Conservation (phyloP, 768 basidiomycete genomes). For the Tricholoma hemisulphureum region DNA sequence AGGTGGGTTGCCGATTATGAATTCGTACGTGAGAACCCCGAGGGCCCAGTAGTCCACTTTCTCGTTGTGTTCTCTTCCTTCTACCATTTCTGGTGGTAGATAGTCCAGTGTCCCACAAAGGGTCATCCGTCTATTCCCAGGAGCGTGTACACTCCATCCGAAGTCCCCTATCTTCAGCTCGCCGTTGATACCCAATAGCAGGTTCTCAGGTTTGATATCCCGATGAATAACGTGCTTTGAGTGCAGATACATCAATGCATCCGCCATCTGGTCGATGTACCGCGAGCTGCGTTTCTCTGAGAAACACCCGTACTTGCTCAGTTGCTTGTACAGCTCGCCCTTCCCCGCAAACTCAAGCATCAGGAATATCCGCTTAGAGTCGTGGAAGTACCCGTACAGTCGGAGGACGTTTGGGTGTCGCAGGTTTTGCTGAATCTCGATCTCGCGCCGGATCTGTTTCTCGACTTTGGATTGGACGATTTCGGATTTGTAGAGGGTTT, state of each 20-base stretch:
- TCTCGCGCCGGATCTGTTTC: constrained; percentile 96
- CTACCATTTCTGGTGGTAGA: constrained; percentile 98
- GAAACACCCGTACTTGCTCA: constrained; percentile 83
- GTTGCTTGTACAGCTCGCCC: constrained; percentile 95
- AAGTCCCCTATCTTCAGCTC: constrained; percentile 99
- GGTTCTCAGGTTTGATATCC: constrained; percentile 98
- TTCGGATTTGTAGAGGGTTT: constrained; percentile 96
- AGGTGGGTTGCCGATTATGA: constrained; percentile 72
- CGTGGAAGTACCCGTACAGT: constrained; percentile 97
- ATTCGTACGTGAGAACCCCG: constrained; percentile 96
- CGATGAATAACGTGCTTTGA: constrained; percentile 97
- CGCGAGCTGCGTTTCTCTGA: constrained; percentile 83
- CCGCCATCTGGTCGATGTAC: constrained; percentile 98
- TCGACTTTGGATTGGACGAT: constrained; percentile 89
- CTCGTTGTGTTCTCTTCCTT: constrained; percentile 84
- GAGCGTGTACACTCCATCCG: constrained; percentile 98
- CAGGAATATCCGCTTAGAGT: constrained; percentile 94
- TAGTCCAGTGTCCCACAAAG: constrained; percentile 97
- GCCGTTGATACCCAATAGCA: constrained; percentile 90
- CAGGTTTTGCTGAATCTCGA: constrained; percentile 96
- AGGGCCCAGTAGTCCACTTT: constrained; percentile 95
- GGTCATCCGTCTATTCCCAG: constrained; percentile 83
- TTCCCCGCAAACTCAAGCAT: constrained; percentile 98
- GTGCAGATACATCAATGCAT: constrained; percentile 90
- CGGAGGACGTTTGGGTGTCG: constrained; percentile 93